Evolutionary conservation across 148 eudicot genomes (phyloP).

Genomic region (Amaranthus hypochondriacus): DNA sequence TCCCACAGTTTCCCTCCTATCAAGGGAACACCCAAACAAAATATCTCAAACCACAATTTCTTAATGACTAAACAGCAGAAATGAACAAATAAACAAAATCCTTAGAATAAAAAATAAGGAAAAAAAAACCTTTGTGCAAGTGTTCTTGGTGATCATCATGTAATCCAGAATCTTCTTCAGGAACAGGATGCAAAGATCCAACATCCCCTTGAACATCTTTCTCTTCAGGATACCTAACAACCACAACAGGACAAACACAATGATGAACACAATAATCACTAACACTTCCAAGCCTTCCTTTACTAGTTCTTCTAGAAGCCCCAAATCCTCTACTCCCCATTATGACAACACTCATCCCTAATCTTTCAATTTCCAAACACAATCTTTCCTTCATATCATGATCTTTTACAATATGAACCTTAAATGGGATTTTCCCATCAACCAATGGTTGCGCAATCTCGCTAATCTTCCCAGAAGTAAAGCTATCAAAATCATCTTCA

Average conservation of each 20-base stretch:
- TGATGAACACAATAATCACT: constrained; percentile 75
- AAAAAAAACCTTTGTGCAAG: constrained; percentile 15
- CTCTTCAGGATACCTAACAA: constrained; percentile 43
- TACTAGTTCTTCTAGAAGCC: constrained; percentile 28
- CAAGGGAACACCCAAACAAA: too few species aligned
- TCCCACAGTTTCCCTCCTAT: too few species aligned
- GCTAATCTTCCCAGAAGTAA: constrained; percentile 37
- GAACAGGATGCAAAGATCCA: constrained; percentile 25
- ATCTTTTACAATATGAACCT: constrained; percentile 53
- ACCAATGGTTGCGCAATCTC: constrained; percentile 44
- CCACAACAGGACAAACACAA: constrained; percentile 65
- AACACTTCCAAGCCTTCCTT: constrained; percentile 57
- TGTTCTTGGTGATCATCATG: constrained; percentile 10
- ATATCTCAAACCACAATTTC: not conserved
- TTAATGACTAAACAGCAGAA: not conserved
- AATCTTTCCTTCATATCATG: constrained; percentile 64
- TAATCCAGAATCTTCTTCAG: constrained; percentile 27
- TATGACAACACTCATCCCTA: constrained; percentile 51
- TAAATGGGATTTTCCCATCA: constrained; percentile 35
- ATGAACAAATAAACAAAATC: not conserved
- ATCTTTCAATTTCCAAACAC: constrained; percentile 62
- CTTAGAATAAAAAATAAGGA: not conserved
- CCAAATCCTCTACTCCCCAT: constrained; percentile 74
- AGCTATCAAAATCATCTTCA: constrained; percentile 45
- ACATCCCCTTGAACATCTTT: constrained; percentile 10